Base-by-base conservation (phyloP, 2,329 filamentous ascomycete genomes). In the Ascochyta clinopodiicola region DNA sequence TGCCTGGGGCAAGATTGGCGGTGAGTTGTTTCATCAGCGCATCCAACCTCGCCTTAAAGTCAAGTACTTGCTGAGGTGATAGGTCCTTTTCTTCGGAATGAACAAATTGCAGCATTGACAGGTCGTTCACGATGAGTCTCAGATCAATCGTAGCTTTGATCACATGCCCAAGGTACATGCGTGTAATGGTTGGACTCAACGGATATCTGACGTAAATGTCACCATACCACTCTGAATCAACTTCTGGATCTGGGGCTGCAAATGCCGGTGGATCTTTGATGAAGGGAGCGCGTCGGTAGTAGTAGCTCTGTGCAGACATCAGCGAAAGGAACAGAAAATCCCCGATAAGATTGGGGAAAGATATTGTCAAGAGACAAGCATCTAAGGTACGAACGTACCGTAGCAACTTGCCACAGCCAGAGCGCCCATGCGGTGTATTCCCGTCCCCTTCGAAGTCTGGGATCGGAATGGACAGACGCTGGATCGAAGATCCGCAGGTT, bases 181-280 rank as follows among this genome's bases (percentile, higher is more conserved):
- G 44, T 19, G 38, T 48, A 19, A 47, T 15, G 8, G 37, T 53
- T 2, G 43, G 44, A 10, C 44, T 47, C 4, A 47, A 32, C 25
- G 32, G 50, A 48, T 49, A 56, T 42, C 50, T 42, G 38, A 53
- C 6, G 15, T 53, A 53, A 15, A 66, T 44, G 21, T 67, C 60
- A 9, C 56, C 45, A 34, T 67, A 66, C 64, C 64, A 67, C 15
- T 54, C 34, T 21, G 52, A 13, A 10, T 52, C 29, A 25, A 43
- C 51, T 22, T 66, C 58, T 21, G 64, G 63, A 29, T 37, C 6
- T 53, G 59, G 22, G 24, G 40, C 15, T 44, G 40, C n/a, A 31
- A 39, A 39, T 53, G 39, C 39, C 19, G 56, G 61, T 22, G 54
- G 59, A 8, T 53, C 12, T 39, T n/a, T 43, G 6, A 51, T 37